These are phyloP conservation scores for Solanum sejunctum DNA, from an alignment of 257 asterid species.

Conservation along the genomic window DNA sequence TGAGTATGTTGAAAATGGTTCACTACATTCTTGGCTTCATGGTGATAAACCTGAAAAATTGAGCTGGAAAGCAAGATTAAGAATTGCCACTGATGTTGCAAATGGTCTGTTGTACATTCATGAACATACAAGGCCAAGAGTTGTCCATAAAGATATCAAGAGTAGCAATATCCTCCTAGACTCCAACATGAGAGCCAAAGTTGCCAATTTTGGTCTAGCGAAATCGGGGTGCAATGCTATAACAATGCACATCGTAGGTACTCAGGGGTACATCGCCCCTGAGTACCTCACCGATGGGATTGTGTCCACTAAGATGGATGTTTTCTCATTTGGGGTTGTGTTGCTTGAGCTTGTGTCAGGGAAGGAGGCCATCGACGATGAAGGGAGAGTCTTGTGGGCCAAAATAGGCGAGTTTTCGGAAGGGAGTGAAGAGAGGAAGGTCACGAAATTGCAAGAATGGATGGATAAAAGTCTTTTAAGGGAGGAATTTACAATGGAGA, in stretches of 20 bases:
- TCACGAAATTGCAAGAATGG: constrained; percentile 47
- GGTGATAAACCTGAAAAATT: constrained; percentile 28
- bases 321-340: constrained; percentile 84
- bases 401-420: constrained; percentile 26
- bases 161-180: constrained; percentile 86
- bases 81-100: constrained; percentile 72
- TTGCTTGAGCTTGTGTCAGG: constrained; percentile 75
- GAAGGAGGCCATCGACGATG: constrained; percentile 45
- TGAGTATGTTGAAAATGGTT: constrained; percentile 76
- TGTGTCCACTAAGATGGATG: constrained; percentile 80
- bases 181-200: constrained; percentile 80
- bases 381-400: constrained; percentile 58
- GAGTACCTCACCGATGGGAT: constrained; percentile 72
- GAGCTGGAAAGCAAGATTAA: constrained; percentile 67
- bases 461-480: constrained; percentile 37
- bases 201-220: constrained; percentile 87
- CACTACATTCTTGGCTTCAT: constrained; percentile 74
- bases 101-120: constrained; percentile 93
- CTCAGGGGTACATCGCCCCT: constrained; percentile 88
- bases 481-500: constrained; percentile 41
- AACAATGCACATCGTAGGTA: constrained; percentile 94
- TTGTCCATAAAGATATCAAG: constrained; percentile 91
- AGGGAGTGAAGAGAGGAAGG: constrained; percentile 36
- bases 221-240: constrained; percentile 91
- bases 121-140: constrained; percentile 88